Conservation (phyloP, 805 yeast species). For the Ogataea nitratoaversa region DNA sequence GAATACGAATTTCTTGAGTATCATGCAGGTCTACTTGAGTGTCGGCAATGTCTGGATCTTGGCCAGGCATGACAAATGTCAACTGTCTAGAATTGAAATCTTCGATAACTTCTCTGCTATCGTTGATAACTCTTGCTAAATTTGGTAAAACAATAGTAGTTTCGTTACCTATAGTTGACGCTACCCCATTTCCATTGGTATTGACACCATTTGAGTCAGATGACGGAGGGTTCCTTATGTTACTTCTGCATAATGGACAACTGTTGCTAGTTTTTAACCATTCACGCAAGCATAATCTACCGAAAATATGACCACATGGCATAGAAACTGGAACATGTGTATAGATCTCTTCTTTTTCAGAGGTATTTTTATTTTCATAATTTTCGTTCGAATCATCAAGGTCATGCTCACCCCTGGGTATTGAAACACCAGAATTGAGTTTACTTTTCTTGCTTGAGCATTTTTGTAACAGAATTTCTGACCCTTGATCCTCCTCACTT, state of each 20-base stretch:
- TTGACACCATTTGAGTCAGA: not conserved
- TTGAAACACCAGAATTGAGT: slow-evolving; percentile 21
- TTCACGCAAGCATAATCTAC: slow-evolving; percentile 74
- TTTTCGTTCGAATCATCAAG: slow-evolving; percentile 17
- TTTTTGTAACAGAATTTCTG: slow-evolving; percentile 9
- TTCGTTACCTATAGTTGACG: slow-evolving; percentile 7
- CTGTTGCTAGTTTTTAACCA: slow-evolving; percentile 76
- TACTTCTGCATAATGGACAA: slow-evolving; percentile 80
- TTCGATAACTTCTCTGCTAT: slow-evolving; percentile 27
- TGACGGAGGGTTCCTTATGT: not conserved
- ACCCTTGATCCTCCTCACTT: too few species aligned
- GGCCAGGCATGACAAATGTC: slow-evolving; percentile 29
- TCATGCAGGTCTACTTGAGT: not conserved
- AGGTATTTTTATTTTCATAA: slow-evolving; percentile 17
- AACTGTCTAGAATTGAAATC: slow-evolving; percentile 29
- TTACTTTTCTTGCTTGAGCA: slow-evolving; percentile 3
- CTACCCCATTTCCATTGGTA: slow-evolving; percentile 1
- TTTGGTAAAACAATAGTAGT: slow-evolving; percentile 35
- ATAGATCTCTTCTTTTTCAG: slow-evolving; percentile 22
- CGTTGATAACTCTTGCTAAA: slow-evolving; percentile 31
- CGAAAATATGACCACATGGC: slow-evolving; percentile 88
- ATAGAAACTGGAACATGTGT: slow-evolving; percentile 64
- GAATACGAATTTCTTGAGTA: slow-evolving; percentile 5
- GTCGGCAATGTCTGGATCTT: slow-evolving; percentile 11
- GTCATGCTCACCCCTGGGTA: slow-evolving; percentile 23